phyloP scores from a whole-genome alignment of 768 basidiomycete genomes.

The Austroboletus eburneus region DNA sequence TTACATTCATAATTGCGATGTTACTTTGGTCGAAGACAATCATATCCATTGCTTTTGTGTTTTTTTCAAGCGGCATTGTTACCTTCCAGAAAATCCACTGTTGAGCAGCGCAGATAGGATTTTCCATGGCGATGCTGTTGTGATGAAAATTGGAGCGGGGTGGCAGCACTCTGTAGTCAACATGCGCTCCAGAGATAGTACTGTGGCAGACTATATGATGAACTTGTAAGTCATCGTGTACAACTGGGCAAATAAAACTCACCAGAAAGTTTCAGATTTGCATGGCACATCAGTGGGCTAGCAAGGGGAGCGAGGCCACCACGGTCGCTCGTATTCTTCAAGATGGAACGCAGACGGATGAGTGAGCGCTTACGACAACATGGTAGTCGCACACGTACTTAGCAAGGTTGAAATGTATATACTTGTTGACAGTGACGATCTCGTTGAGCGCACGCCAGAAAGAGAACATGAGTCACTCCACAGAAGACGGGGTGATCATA shows the following conservation, averaged over 20 bases:
- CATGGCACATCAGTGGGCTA: too few relatives aligned
- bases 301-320: too few relatives aligned
- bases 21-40: not conserved
- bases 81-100: not conserved
- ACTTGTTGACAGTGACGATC: too few relatives aligned
- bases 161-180: not conserved
- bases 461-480: too few relatives aligned
- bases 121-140: constrained; percentile 2
- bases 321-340: too few relatives aligned
- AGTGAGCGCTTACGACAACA: too few relatives aligned
- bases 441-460: too few relatives aligned
- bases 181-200: constrained; percentile 1
- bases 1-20: constrained; percentile 8
- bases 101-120: not conserved
- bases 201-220: constrained; percentile 6
- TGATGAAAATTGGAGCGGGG: constrained; percentile 1
- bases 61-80: constrained; percentile 8
- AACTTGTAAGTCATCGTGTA: not conserved
- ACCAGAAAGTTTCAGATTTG: too few relatives aligned
- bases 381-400: too few relatives aligned
- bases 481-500: too few relatives aligned
- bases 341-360: too few relatives aligned
- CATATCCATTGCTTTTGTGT: constrained; percentile 1
- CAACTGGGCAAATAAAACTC: not conserved
- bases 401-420: too few relatives aligned